phyloP scores from a whole-genome alignment of 768 basidiomycete genomes.

The Leccinum imitatum region DNA sequence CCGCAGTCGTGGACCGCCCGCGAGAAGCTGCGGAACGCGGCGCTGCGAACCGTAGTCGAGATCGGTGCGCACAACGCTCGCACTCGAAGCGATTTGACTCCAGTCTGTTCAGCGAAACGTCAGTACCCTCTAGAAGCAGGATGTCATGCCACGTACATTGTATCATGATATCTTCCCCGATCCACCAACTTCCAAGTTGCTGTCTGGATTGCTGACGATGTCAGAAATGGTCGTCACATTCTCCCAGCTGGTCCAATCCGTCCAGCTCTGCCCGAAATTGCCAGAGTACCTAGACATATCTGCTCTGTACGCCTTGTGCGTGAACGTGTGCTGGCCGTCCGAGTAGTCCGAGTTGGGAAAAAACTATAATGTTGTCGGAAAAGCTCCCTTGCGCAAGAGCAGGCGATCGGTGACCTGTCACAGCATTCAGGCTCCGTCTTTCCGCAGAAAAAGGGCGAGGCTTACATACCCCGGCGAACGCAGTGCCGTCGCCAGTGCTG shows the following conservation, averaged over 20 bases:
- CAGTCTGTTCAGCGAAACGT: slow-evolving; percentile 57
- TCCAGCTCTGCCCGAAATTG: slow-evolving; percentile 86
- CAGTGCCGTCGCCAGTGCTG: slow-evolving; percentile 38
- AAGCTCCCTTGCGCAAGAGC: slow-evolving; percentile 73
- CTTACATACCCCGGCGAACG: slow-evolving; percentile 53
- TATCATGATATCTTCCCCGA: slow-evolving; percentile 49
- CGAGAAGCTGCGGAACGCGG: slow-evolving; percentile 23
- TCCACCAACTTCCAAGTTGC: slow-evolving; percentile 37
- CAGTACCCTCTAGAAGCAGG: background rate
- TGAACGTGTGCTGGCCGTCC: slow-evolving; percentile 69
- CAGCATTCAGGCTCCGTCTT: slow-evolving; percentile 5
- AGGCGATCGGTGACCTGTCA: slow-evolving; percentile 67
- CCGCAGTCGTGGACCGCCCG: slow-evolving; percentile 90
- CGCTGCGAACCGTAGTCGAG: background rate
- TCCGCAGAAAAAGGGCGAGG: slow-evolving; percentile 10
- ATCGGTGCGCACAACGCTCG: slow-evolving; percentile 18
- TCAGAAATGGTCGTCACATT: slow-evolving; percentile 57
- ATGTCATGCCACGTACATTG: background rate
- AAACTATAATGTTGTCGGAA: slow-evolving; percentile 76
- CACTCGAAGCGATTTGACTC: slow-evolving; percentile 52
- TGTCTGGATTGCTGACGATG: slow-evolving; percentile 45
- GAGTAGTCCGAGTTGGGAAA: slow-evolving; percentile 73
- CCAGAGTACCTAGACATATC: slow-evolving; percentile 85
- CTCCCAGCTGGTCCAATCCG: slow-evolving; percentile 79
- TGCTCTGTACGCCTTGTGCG: slow-evolving; percentile 82